Evolutionary conservation across 1,139 yeast species (phyloP).

Genomic region (Candida sp.): DNA sequence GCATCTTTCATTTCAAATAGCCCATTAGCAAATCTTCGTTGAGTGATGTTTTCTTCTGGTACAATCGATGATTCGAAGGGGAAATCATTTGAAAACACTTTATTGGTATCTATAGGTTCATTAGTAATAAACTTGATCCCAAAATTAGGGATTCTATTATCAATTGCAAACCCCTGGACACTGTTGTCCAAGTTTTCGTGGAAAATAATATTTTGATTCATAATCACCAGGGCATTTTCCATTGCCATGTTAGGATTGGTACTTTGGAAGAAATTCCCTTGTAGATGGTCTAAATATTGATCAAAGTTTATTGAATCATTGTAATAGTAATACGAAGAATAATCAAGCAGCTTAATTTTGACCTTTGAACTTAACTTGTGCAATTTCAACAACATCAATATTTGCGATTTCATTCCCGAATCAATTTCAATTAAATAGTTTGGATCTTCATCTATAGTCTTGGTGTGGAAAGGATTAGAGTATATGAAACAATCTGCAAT

Average conservation of each 20-base stretch:
- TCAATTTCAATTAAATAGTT: slow-evolving; percentile 66
- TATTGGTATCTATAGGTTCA: slow-evolving; percentile 10
- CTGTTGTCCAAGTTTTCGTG: slow-evolving; percentile 14
- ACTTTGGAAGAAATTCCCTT: slow-evolving; percentile 24
- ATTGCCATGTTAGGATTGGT: slow-evolving; percentile 34
- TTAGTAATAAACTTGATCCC: slow-evolving; percentile 66
- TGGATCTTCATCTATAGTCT: slow-evolving; percentile 20
- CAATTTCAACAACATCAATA: slow-evolving; percentile 51
- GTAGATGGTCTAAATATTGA: slow-evolving; percentile 33
- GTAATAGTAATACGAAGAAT: slow-evolving; percentile 52
- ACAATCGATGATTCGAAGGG: slow-evolving; percentile 17
- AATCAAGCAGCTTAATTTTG: slow-evolving; percentile 29
- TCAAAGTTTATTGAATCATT: slow-evolving; percentile 45
- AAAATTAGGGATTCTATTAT: slow-evolving; percentile 68
- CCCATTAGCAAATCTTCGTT: slow-evolving; percentile 57
- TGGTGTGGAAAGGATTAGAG: slow-evolving; percentile 49
- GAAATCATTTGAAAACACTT: slow-evolving; percentile 26
- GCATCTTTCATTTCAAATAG: slow-evolving; percentile 61
- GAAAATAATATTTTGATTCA: slow-evolving; percentile 30
- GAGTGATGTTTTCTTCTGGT: slow-evolving; percentile 29
- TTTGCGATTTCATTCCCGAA: slow-evolving; percentile 25
- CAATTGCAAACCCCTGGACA: slow-evolving; percentile 42
- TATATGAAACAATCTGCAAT: slow-evolving; percentile 75
- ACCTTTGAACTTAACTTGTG: slow-evolving; percentile 70
- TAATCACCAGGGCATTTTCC: slow-evolving; percentile 24